phyloP scores from a whole-genome alignment of 371 early-diverging fungal genomes.

The Mucor mucedo region DNA sequence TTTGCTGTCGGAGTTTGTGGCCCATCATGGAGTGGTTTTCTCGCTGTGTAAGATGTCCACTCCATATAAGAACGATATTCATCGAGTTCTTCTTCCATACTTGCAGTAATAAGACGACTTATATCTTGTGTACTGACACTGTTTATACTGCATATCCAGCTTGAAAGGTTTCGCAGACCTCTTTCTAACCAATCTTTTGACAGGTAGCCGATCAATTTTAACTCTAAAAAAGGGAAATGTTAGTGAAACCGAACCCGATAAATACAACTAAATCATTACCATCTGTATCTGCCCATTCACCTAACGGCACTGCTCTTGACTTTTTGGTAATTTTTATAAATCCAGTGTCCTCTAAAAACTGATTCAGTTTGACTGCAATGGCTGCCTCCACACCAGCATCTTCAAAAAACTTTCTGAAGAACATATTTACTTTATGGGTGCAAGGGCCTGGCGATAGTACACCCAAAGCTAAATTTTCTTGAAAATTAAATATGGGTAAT shows the following conservation, averaged over 20 bases:
- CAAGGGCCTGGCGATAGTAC: slow-evolving; percentile 7
- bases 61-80: slow-evolving; percentile 8
- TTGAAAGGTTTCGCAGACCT: slow-evolving; percentile 13
- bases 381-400: slow-evolving; percentile 4
- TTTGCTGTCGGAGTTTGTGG: too few relatives aligned
- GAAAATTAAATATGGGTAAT: neutral
- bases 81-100: slow-evolving; percentile 19
- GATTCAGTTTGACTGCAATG: slow-evolving; percentile 2
- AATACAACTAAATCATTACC: slow-evolving; percentile 9
- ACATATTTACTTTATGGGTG: neutral
- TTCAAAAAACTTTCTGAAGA: slow-evolving; percentile 9
- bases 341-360: slow-evolving; percentile 10
- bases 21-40: slow-evolving; percentile 6
- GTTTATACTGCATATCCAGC: slow-evolving; percentile 24
- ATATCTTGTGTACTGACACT: slow-evolving; percentile 8
- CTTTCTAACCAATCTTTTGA: slow-evolving; percentile 26
- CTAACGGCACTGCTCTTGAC: slow-evolving; percentile 16
- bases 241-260: neutral
- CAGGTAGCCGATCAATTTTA: slow-evolving; percentile 30
- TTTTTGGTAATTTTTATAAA: slow-evolving; percentile 10
- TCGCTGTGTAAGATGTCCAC: slow-evolving; percentile 19
- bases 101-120: neutral
- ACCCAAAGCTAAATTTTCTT: neutral
- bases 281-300: slow-evolving; percentile 25
- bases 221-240: slow-evolving; percentile 7